Evolutionary conservation across 192 early-diverging fungal species (phyloP).

Genomic region (Martensiomyces pterosporus): DNA sequence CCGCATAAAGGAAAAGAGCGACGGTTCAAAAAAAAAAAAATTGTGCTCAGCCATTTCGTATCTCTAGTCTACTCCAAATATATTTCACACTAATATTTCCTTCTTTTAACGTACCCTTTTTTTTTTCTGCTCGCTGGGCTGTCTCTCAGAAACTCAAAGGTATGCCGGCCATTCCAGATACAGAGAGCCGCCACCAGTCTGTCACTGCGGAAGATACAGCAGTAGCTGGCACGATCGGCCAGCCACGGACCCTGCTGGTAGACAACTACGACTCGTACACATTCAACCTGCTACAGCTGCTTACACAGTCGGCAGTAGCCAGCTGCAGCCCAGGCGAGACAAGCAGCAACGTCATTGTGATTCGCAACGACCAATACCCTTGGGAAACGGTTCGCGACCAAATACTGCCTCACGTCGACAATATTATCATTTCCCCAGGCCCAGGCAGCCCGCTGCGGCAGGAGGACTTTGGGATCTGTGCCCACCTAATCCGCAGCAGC

Average conservation of each 20-base stretch:
- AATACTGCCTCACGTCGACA: conserved; percentile 81
- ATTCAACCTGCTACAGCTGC: conserved; percentile 86
- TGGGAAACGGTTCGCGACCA: conserved; percentile 59
- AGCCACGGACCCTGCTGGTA: conserved; percentile 64
- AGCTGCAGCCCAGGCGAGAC: background rate
- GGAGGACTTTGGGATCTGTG: conserved; percentile 49
- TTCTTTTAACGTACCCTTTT: no score
- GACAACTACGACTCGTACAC: conserved; percentile 99
- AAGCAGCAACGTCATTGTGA: conserved; percentile 61
- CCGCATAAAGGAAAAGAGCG: no score
- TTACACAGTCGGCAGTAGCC: conserved; percentile 12
- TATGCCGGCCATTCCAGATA: no score
- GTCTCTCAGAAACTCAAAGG: no score
- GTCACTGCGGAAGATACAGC: no score
- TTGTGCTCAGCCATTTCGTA: no score
- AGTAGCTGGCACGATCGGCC: no score
- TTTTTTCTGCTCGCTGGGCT: no score
- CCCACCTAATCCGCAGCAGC: conserved; percentile 8
- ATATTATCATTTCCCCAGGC: conserved; percentile 89
- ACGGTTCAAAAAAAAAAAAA: no score
- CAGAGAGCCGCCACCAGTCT: no score
- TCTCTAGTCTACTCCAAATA: no score
- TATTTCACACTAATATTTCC: no score
- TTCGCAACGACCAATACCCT: conserved; percentile 87
- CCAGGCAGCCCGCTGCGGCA: conserved; percentile 75